These are phyloP conservation scores for Cyberlindnera nakhonratchasimensis DNA, from an alignment of 805 yeast species.

Conservation along the genomic window DNA sequence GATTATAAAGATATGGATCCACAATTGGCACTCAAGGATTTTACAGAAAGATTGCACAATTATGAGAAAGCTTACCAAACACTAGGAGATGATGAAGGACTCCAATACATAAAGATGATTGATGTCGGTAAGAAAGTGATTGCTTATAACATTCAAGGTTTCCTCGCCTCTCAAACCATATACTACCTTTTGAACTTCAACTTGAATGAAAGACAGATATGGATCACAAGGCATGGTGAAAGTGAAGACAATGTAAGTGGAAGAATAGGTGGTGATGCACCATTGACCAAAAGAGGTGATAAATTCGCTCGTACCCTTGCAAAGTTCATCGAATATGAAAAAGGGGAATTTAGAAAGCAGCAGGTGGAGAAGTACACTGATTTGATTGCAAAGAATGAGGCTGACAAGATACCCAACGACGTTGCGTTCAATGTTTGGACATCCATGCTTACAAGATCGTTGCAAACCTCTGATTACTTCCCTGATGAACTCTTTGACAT, in stretches of 20 bases:
- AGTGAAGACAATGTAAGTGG: slow-evolving; percentile 82
- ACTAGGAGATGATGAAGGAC: slow-evolving; percentile 69
- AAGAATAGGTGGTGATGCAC: slow-evolving; percentile 88
- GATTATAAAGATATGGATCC: slow-evolving; percentile 88
- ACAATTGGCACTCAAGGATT: slow-evolving; percentile 72
- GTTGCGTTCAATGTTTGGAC: slow-evolving; percentile 90
- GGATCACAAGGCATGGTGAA: slow-evolving; percentile 96
- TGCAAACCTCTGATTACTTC: slow-evolving; percentile 74
- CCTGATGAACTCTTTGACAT: slow-evolving; percentile 70
- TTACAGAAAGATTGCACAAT: slow-evolving; percentile 72
- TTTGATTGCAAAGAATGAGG: slow-evolving; percentile 33
- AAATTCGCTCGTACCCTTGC: slow-evolving; percentile 72
- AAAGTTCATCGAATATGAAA: slow-evolving; percentile 67
- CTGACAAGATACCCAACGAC: slow-evolving; percentile 47
- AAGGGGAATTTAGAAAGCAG: slow-evolving; percentile 59
- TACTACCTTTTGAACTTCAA: slow-evolving; percentile 88
- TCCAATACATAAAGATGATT: slow-evolving; percentile 91
- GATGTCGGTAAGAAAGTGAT: slow-evolving; percentile 94
- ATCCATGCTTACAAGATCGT: slow-evolving; percentile 74
- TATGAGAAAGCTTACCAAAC: slow-evolving; percentile 91
- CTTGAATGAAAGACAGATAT: slow-evolving; percentile 82
- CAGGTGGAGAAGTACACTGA: slow-evolving; percentile 53
- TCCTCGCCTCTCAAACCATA: slow-evolving; percentile 88
- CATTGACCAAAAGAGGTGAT: slow-evolving; percentile 72
- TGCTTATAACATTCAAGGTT: slow-evolving; percentile 84